These are phyloP conservation scores for Trametes cubensis DNA, from an alignment of 768 basidiomycete genomes.

Conservation along the genomic window DNA sequence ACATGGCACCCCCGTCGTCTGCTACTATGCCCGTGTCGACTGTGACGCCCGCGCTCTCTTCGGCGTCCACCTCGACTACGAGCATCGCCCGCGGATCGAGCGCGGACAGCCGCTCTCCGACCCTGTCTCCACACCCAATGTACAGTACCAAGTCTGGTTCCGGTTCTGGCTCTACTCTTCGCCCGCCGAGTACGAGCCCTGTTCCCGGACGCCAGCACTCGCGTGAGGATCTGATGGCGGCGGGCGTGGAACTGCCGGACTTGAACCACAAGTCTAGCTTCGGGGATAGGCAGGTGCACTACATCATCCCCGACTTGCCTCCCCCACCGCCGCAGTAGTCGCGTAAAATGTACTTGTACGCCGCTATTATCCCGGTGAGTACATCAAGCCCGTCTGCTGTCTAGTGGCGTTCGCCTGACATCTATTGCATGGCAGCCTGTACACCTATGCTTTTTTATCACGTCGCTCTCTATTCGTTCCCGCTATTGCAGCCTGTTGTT, in stretches of 20 bases:
- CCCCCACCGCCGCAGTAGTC: slow-evolving; percentile 17
- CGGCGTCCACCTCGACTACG: background rate
- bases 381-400: background rate
- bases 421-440: slow-evolving; percentile 1
- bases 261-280: slow-evolving; percentile 37
- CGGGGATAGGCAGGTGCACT: slow-evolving; percentile 34
- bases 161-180: slow-evolving; percentile 21
- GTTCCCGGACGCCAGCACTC: slow-evolving; percentile 22
- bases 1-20: slow-evolving; percentile 2
- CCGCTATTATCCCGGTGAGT: slow-evolving; percentile 13
- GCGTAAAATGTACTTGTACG: slow-evolving; percentile 22
- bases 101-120: slow-evolving; percentile 4
- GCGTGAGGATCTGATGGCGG: slow-evolving; percentile 27
- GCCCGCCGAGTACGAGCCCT: slow-evolving; percentile 15
- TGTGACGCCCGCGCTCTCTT: background rate
- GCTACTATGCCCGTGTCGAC: background rate
- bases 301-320: slow-evolving; percentile 35
- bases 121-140: slow-evolving; percentile 7
- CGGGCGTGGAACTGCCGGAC: slow-evolving; percentile 23
- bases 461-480: slow-evolving; percentile 8
- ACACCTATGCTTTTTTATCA: slow-evolving; percentile 2
- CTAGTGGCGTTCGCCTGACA: background rate
- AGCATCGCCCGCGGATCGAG: background rate
- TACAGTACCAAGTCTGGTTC: slow-evolving; percentile 17
- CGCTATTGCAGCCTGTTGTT: background rate